Base-by-base conservation (phyloP, 176 grass and related monocot genomes). In the Lolium rigidum region DNA sequence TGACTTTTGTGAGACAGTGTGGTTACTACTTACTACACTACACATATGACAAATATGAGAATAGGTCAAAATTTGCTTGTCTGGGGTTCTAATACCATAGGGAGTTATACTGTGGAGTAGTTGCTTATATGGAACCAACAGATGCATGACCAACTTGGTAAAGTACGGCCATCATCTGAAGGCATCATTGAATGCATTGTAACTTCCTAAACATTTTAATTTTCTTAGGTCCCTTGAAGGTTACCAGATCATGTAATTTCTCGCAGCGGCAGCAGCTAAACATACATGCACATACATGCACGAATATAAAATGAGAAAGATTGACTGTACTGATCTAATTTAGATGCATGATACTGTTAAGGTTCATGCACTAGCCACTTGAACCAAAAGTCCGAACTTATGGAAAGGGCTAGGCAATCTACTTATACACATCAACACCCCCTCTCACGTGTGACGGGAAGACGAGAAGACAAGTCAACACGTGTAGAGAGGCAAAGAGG, bases 41-140 rank as follows among this genome's bases (percentile, higher is more conserved):
- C 15, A 87, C 56, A 77, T 83, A 63, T 46, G 62, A n/a, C 9
- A 69, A 55, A 28, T 21, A 85, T 17, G 28, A 85, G 26, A 43
- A 78, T 9, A 21, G 21, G 46, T 65, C 17, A 78, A 76, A 2
- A 74, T 20, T 76, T 60, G 2, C 10, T 64, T 76, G 67, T 72
- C 70, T 68, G 21, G 49, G 20, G 35, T 60, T 74, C 25, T 55
- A 28, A 75, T 51, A 75, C 71, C 46, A 10, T 25, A 24, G 14
- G 7, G 11, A 35, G 48, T 54, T 70, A 81, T 52, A 81, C 64
- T 69, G n/a, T 48, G 14, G 47, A 51, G 14, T 17, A 75, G 24
- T 75, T 17, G 24, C 7, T 51, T 49, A 52, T 75, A 52, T 52
- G 21, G 12, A 13, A 75, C 47, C 21, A 75, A 50, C 51, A 49